A percentile compares a stretch with the other conserved stretches of the same genome.
These are phyloP conservation scores for Radiomyces spectabilis DNA, from an alignment of 192 early-diverging fungal genomes.

Conservation along the genomic window DNA sequence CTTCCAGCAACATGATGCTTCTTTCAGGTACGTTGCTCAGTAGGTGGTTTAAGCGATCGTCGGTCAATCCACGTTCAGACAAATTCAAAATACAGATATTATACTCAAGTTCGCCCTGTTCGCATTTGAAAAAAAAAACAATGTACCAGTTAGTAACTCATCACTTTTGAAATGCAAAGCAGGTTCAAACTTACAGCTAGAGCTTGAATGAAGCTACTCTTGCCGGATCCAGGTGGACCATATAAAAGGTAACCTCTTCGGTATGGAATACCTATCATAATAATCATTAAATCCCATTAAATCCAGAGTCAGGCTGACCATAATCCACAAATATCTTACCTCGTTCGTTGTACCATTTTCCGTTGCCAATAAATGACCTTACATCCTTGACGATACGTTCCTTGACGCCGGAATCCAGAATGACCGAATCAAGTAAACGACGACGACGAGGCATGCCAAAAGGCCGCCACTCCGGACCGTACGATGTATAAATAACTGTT, in stretches of 20 bases:
- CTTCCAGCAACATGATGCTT: constrained; percentile 74
- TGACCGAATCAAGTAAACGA: constrained; percentile 65
- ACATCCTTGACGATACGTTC: constrained; percentile 66
- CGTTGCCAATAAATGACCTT: constrained; percentile 67
- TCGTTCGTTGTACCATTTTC: constrained; percentile 75
- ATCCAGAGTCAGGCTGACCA: not conserved
- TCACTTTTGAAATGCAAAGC: not conserved
- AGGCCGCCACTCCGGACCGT: constrained; percentile 93
- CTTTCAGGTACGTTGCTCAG: constrained; percentile 73
- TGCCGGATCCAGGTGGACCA: constrained; percentile 86
- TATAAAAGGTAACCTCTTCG: constrained; percentile 82
- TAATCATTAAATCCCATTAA: not conserved
- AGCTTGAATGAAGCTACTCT: constrained; percentile 90
- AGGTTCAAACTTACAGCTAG: constrained; percentile 57
- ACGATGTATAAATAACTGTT: constrained; percentile 92
- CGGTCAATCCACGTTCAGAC: constrained; percentile 72
- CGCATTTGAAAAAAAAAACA: not conserved
- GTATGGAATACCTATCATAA: constrained; percentile 72
- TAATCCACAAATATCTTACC: constrained; percentile 32
- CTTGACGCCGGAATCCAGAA: constrained; percentile 59
- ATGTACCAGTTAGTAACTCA: not conserved
- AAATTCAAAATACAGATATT: constrained; percentile 87
- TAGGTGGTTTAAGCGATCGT: constrained; percentile 76
- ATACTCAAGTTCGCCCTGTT: constrained; percentile 66
- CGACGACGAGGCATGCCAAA: constrained; percentile 87